Percentiles rank a stretch among this genome's conserved stretches.
Evolutionary conservation across 805 yeast genomes (phyloP).

Genomic region (Nakazawaea ambrosiae): DNA sequence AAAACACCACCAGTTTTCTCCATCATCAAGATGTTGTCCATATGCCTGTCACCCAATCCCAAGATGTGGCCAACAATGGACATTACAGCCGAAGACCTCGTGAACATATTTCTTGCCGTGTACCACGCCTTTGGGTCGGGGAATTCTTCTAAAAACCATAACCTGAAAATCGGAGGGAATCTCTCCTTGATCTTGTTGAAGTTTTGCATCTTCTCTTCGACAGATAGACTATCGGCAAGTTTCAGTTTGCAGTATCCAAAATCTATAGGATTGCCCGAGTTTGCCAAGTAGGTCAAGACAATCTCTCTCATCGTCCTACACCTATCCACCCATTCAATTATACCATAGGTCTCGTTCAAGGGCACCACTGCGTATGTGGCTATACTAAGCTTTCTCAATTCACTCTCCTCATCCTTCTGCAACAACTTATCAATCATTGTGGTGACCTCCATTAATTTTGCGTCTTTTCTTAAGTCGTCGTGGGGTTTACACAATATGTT

Average conservation of each 20-base stretch:
- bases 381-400: slow-evolving; percentile 63
- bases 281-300: slow-evolving; percentile 24
- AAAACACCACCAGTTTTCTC: slow-evolving; percentile 70
- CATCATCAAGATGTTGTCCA: slow-evolving; percentile 79
- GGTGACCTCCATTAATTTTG: slow-evolving; percentile 88
- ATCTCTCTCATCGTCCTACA: slow-evolving; percentile 67
- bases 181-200: slow-evolving; percentile 27
- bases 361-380: slow-evolving; percentile 87
- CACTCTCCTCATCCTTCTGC: slow-evolving; percentile 59
- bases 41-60: slow-evolving; percentile 95
- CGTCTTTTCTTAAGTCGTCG: slow-evolving; percentile 94
- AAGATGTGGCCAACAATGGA: slow-evolving; percentile 91
- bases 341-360: slow-evolving; percentile 76
- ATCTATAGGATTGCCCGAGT: slow-evolving; percentile 21
- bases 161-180: slow-evolving; percentile 66
- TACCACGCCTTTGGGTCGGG: slow-evolving; percentile 91
- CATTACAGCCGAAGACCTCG: slow-evolving; percentile 89
- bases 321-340: slow-evolving; percentile 83
- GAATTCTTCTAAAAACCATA: slow-evolving; percentile 84
- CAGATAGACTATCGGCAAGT: slow-evolving; percentile 17
- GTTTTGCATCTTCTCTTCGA: slow-evolving; percentile 26
- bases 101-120: slow-evolving; percentile 63
- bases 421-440: slow-evolving; percentile 76
- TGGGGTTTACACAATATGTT: slow-evolving; percentile 74
- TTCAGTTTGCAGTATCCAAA: slow-evolving; percentile 16